A percentile compares a stretch with the other conserved stretches of the same genome.
Evolutionary conservation across 177 flowering plant genomes (phyloP).

Genomic region (Telopea speciosissima): DNA sequence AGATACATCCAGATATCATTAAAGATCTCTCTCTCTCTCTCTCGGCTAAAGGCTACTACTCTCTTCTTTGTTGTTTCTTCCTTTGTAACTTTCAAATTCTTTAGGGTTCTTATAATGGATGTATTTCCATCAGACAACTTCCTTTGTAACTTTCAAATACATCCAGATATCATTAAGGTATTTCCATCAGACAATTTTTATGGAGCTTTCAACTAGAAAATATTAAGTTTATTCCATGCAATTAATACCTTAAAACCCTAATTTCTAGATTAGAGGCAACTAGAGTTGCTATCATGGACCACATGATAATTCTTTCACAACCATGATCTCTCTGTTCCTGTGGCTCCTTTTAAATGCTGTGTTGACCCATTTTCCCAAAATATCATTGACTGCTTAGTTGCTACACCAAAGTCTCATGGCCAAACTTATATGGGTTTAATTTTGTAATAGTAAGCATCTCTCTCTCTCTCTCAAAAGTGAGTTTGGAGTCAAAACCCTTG

Average conservation of each 20-base stretch:
- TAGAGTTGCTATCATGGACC: neutral
- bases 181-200: neutral
- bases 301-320: neutral
- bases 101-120: too few species aligned
- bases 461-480: too few species aligned
- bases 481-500: too few species aligned
- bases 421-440: too few species aligned
- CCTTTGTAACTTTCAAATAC: too few species aligned
- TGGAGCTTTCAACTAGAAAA: neutral
- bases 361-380: neutral
- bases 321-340: neutral
- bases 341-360: neutral
- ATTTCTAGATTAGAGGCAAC: neutral
- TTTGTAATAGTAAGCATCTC: too few species aligned
- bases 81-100: too few species aligned
- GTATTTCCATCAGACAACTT: too few species aligned
- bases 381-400: too few species aligned
- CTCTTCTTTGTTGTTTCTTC: neutral
- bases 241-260: too few species aligned
- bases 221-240: neutral
- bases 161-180: too few species aligned
- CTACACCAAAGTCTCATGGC: too few species aligned
- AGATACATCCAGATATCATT: slow-evolving; percentile 25
- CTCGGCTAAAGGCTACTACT: slow-evolving; percentile 1
- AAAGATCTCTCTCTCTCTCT: slow-evolving; percentile 15